Base-by-base conservation (phyloP, 345 rosid genomes). In the Euphorbia pulcherrima region DNA sequence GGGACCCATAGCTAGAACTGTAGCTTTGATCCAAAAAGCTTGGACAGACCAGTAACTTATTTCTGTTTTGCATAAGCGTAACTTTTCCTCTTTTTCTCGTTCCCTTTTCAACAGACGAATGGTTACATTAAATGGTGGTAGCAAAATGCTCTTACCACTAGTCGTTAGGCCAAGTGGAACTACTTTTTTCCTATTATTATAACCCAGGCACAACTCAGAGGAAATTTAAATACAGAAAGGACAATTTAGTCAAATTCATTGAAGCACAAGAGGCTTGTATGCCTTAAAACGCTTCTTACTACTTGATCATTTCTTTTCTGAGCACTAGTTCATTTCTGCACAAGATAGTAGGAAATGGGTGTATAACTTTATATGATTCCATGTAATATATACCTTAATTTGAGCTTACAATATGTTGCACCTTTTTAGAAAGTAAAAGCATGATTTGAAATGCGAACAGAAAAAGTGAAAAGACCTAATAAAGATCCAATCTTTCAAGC, bases 391-490 rank as follows among this genome's bases (percentile, higher is more conserved):
- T 72, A 28, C 76, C 76, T 71, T 75, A 30, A 68, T 51, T 68
- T 18, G 39, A 68, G 65, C 65, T 65, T 33, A 60, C 77, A 68
- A 64, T 62, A 67, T 48, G 62, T 48, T 46, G 12, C 27, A 53
- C 53, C 18, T 28, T 50, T 17, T 70, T 30, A 24, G 5, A 60
- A 41, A 52, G 33, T 13, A 10, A 63, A 75, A 72, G 74, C 37
- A 23, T 64, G 69, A 29, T 30, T 66, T 76, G 77, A 81, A 72
- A 56, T 51, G n/a, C 26, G 56, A 30, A 67, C 44, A 62, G n/a
- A n/a, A 76, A 77, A 72, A 77, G 66, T 64, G 60, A 73, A n/a
- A n/a, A n/a, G n/a, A 79, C 67, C 80, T 67, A 37, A 37, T 2
- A 23, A 70, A 75, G 77, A 64, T 47, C 47, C 64, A 48, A 68